Evolutionary conservation across 2,329 filamentous ascomycete genomes (phyloP).

Genomic region (Nemania serpens): DNA sequence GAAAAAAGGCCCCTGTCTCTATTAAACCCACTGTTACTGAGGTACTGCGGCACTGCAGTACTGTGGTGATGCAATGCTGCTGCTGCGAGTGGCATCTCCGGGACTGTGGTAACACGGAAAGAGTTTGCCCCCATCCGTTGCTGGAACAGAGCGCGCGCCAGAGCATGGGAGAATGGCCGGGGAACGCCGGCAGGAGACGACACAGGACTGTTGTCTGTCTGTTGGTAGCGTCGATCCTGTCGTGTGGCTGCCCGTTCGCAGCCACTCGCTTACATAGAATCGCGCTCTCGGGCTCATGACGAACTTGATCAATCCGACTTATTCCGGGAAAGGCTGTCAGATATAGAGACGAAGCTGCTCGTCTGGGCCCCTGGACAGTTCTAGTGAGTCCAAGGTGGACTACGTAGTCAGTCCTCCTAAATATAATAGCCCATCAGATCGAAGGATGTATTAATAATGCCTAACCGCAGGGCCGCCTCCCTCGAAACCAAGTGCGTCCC

Average conservation of each 20-base stretch:
- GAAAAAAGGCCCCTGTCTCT: conserved; percentile 15
- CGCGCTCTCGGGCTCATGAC: not conserved
- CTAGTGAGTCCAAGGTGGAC: conserved; percentile 5
- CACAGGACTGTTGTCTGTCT: not conserved
- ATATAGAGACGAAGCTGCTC: not conserved
- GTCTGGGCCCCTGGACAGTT: conserved; percentile 1
- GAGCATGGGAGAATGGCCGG: conserved; percentile 1
- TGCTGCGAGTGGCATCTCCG: conserved; percentile 25
- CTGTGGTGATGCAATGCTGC: not conserved
- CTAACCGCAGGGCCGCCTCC: conserved; percentile 2
- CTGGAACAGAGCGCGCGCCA: conserved; percentile 7
- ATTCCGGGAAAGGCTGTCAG: conserved; percentile 11
- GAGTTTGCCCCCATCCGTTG: conserved; percentile 20
- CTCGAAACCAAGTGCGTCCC: conserved; percentile 23
- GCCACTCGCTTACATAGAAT: conserved; percentile 25
- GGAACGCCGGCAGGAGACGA: conserved; percentile 9
- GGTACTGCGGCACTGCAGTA: conserved; percentile 2
- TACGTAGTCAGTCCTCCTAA: conserved; percentile 2
- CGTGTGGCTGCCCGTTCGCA: conserved; percentile 24
- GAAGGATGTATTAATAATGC: conserved; percentile 1
- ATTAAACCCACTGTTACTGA: conserved; percentile 11
- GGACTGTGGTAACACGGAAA: conserved; percentile 23
- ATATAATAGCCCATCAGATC: not conserved
- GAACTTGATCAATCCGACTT: conserved; percentile 10
- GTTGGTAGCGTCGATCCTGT: conserved; percentile 9